phyloP scores from a whole-genome alignment of 768 basidiomycete species.

The Gymnopilus junonius region DNA sequence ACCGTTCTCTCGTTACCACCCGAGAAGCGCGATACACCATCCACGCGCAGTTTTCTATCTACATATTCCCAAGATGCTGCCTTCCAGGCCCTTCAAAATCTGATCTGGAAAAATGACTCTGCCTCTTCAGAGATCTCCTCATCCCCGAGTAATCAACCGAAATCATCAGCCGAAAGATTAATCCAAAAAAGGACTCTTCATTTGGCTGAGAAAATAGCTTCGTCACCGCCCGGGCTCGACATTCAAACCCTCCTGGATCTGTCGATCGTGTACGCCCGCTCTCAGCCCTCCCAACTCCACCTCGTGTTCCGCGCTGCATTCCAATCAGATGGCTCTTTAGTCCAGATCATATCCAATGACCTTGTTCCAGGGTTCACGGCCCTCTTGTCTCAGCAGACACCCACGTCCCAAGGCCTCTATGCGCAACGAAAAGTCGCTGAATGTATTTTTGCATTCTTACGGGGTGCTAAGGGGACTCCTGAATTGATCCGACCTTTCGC shows the following conservation, averaged over 20 bases:
- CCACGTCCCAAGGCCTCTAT: constrained; percentile 57
- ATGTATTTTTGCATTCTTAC: constrained; percentile 59
- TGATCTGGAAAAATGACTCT: constrained; percentile 57
- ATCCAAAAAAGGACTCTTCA: constrained; percentile 54
- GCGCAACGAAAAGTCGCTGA: constrained; percentile 66
- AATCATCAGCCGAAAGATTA: constrained; percentile 42
- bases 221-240: constrained; percentile 41
- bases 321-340: constrained; percentile 32
- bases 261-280: constrained; percentile 55
- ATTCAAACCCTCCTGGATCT: constrained; percentile 65
- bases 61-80: constrained; percentile 65
- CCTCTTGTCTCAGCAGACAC: constrained; percentile 43
- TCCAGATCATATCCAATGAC: constrained; percentile 41
- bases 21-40: constrained; percentile 46
- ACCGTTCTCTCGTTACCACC: constrained; percentile 53
- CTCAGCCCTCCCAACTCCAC: constrained; percentile 47
- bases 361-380: constrained; percentile 62
- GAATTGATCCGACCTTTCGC: constrained; percentile 56
- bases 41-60: constrained; percentile 53
- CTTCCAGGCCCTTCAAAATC: constrained; percentile 49
- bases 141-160: background rate
- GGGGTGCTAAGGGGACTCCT: constrained; percentile 45
- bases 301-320: constrained; percentile 47
- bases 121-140: constrained; percentile 14
- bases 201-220: constrained; percentile 59